Base-by-base conservation (phyloP, 148 eudicot species). In the Tetragonia tetragonoides region DNA sequence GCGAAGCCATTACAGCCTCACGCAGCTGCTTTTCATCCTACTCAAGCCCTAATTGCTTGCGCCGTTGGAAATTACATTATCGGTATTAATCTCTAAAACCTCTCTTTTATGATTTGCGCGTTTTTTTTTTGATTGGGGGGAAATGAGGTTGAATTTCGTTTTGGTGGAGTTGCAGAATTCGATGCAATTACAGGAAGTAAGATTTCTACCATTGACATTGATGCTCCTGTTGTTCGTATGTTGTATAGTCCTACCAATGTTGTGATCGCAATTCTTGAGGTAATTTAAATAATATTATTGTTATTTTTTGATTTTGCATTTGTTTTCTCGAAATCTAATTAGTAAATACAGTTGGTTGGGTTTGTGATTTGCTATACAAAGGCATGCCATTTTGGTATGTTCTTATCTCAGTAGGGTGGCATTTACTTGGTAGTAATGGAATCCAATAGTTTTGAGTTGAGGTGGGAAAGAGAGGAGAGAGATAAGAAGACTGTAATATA, bases 251-350 rank as follows among this genome's bases (percentile, higher is more conserved):
- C 99, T 0, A 95, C 89, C 0, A 85, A 95, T 78, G 83, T 90
- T 2, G 87, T 95, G 60, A 78, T 95, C 83, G 99, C 99, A 57
- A 89, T 95, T 42, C 97, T 95, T 41, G 96, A 95, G 99, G 99
- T 95, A 76, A 80, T 83, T 73, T 61, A 23, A 10, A 37, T 77
- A 1, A 28, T 28, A 28, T 28, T 28, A 1, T 28, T 28, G 1
- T 28, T 28, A 28, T 28, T 28, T 28, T 28, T 28, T 28, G 34
- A 28, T 28, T 28, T 28, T 28, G 34, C 34, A 28, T 28, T n/a
- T n/a, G n/a, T n/a, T 28, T 28, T 28, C 34, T 28, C 34, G 34
- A 28, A 28, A 28, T 1, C 34, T 28, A 28, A 28, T 28, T 28
- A 28, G 34, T 28, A 28, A 28, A 28, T 28, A 28, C 34, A 28